Evolutionary conservation across 257 asterid genomes (phyloP), one percentile per base, ranked within the genome.

Genomic region (Solanum phureja): DNA sequence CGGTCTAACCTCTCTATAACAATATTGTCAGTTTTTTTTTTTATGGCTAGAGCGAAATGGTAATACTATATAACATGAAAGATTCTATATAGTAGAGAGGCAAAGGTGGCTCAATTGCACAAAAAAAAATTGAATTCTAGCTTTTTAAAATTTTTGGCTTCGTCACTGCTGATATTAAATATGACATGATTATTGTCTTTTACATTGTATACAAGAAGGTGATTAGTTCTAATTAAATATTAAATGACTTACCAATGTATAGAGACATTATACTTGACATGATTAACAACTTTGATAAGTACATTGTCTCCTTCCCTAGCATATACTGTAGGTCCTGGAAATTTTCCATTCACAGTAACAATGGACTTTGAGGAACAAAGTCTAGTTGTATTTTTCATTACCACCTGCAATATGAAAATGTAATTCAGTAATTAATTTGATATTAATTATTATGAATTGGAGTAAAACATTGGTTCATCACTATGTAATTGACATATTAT

Each of bases 281-380:
- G 96, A 90, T 96, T 96, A 86, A 94, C 95, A 49, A 95, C 99
- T 86, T 90, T 95, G 66, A 96, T 75, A 14, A 96, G 91, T 23
- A 96, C 92, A 0, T 89, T 95, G 29, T 96, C 99, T 66, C 88
- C 99, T 94, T 96, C 99, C 90, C 98, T 88, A 4, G 99, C 99
- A 24, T 96, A 96, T 31, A 96, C 16, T 8, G 99, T 96, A 14
- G 99, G 99, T 21, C 99, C 99, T 0, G 99, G 99, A 86, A 92
- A 95, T 77, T 89, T 83, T 35, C 98, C 98, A 27, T 95, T 95
- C 40, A 96, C 94, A 0, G 99, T 96, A 74, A 93, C 99, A 16
- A 93, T 93, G 24, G 95, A 88, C 89, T 96, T 96, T 35, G 90
- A 88, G 21, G 99, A 93, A 87, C 99, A 96, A 38, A 96, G 74